Evolutionary conservation across 179 eudicot genomes (phyloP).

Genomic region (Gypsophila paniculata): DNA sequence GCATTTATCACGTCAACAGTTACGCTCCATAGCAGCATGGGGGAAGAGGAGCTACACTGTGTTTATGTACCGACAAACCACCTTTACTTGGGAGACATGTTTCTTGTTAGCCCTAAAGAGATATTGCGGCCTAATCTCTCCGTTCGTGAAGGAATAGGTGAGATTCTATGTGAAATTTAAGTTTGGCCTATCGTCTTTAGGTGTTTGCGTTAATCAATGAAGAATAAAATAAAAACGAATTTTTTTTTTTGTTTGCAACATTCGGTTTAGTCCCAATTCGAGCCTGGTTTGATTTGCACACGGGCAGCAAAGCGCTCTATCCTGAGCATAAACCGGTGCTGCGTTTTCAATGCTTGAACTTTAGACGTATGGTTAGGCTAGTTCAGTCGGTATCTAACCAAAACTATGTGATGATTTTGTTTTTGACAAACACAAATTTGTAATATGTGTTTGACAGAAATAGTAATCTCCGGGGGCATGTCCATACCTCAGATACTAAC

Average conservation of each 20-base stretch:
- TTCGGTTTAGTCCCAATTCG: no score
- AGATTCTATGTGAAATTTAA: background rate
- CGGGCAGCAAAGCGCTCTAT: no score
- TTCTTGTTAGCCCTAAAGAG: slow-evolving; percentile 58
- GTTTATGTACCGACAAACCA: slow-evolving; percentile 71
- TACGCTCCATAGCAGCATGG: slow-evolving; percentile 41
- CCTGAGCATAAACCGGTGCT: no score
- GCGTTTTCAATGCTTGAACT: no score
- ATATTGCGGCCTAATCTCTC: slow-evolving; percentile 68
- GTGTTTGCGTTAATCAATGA: no score
- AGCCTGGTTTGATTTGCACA: no score
- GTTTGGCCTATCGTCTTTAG: background rate
- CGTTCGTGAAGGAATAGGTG: slow-evolving; percentile 73
- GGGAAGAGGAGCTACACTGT: slow-evolving; percentile 64
- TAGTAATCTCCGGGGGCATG: slow-evolving; percentile 73
- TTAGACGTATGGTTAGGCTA: background rate
- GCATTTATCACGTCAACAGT: slow-evolving; percentile 71
- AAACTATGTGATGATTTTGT: no score
- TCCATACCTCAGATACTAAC: slow-evolving; percentile 61
- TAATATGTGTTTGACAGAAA: slow-evolving; percentile 38
- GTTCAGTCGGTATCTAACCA: no score
- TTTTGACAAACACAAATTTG: background rate
- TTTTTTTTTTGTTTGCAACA: no score
- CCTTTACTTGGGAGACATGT: slow-evolving; percentile 68
- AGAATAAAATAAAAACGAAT: no score